Conservation (phyloP, 164 flowering plant genomes). For the Saururus chinensis region DNA sequence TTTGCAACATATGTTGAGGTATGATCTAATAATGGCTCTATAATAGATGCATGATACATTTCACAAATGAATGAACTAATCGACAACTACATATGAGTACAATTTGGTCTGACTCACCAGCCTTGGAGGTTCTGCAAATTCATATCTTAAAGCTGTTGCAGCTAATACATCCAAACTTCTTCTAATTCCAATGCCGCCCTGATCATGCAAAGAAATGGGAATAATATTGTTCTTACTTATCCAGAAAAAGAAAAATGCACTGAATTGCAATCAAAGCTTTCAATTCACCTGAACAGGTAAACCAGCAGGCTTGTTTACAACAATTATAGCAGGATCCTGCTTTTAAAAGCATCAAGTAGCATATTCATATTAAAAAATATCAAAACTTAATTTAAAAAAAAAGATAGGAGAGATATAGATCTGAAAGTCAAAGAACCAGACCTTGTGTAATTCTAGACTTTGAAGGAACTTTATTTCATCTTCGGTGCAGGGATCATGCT, state of each 20-base stretch:
- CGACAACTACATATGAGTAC: not conserved
- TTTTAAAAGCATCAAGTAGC: not conserved
- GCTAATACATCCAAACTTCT: conserved; percentile 82
- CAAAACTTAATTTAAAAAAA: not conserved
- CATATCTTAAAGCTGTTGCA: conserved; percentile 52
- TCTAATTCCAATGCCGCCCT: conserved; percentile 87
- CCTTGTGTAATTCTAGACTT: conserved; percentile 77
- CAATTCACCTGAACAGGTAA: conserved; percentile 83
- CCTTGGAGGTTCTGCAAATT: conserved; percentile 63
- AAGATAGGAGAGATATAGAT: conserved; percentile 3
- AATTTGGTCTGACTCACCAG: conserved; percentile 47
- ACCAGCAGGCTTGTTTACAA: conserved; percentile 83
- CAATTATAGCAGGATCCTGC: conserved; percentile 83
- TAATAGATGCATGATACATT: too few relatives aligned
- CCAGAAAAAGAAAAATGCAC: not conserved
- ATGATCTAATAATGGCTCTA: too few relatives aligned
- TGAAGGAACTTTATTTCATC: conserved; percentile 54
- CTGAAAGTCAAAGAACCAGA: conserved; percentile 13
- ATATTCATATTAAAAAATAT: too few relatives aligned
- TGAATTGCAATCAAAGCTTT: not conserved
- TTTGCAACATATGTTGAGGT: too few relatives aligned
- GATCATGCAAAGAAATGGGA: conserved; percentile 7
- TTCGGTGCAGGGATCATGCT: conserved; percentile 25
- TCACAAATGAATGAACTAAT: too few relatives aligned
- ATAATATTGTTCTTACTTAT: not conserved